Percentiles rank a stretch among this genome's conserved stretches.
Conservation (phyloP, 495 filamentous ascomycete genomes). For the Apiosordaria backusii region DNA sequence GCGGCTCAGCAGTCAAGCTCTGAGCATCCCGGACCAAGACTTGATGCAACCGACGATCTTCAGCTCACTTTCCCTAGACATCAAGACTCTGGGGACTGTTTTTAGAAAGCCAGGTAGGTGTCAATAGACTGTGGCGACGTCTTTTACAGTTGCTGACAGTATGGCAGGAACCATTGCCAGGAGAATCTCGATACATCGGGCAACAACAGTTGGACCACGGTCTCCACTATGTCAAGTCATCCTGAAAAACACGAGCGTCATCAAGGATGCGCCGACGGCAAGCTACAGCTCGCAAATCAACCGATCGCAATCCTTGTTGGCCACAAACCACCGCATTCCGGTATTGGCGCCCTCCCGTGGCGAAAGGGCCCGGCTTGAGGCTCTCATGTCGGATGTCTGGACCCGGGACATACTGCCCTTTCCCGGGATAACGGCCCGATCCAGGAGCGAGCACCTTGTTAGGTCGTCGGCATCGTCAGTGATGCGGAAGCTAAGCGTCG, state of each 20-base stretch:
- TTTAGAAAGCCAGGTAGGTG: conserved; percentile 59
- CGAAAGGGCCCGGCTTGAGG: conserved; percentile 76
- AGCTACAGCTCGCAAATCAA: conserved; percentile 51
- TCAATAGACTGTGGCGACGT: not conserved
- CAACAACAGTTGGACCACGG: conserved; percentile 62
- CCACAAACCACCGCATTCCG: conserved; percentile 57
- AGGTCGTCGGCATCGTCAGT: conserved; percentile 69
- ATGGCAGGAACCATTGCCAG: conserved; percentile 67
- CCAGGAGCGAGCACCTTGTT: conserved; percentile 61
- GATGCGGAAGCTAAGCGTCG: conserved; percentile 78
- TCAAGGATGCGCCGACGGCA: conserved; percentile 49
- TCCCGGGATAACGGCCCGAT: conserved; percentile 71
- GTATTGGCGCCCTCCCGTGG: conserved; percentile 64
- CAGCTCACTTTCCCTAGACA: conserved; percentile 61
- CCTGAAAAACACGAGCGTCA: conserved; percentile 81
- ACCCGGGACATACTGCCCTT: conserved; percentile 77
- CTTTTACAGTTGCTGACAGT: conserved; percentile 68
- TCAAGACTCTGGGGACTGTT: conserved; percentile 69
- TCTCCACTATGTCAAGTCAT: conserved; percentile 68
- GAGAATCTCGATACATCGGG: conserved; percentile 75
- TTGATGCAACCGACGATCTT: conserved; percentile 46
- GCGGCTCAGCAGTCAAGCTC: conserved; percentile 40
- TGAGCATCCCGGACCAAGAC: conserved; percentile 41
- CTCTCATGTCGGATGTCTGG: conserved; percentile 73
- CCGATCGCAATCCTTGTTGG: conserved; percentile 68